Evolutionary conservation across 164 flowering plant genomes (phyloP).

Genomic region (Magnolia kwangsiensis): DNA sequence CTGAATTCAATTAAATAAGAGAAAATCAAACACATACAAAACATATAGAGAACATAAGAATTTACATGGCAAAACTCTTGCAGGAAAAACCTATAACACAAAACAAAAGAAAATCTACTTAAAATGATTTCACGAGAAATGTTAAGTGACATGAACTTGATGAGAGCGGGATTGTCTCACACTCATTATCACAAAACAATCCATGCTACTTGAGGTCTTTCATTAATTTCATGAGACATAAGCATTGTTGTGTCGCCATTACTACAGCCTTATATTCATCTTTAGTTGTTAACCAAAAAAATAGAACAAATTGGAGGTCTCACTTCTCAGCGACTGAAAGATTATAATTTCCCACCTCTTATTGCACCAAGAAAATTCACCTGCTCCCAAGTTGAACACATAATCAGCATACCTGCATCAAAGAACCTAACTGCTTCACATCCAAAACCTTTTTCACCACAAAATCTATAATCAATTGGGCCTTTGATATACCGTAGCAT

Average conservation of each 20-base stretch:
- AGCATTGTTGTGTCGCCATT: constrained; percentile 9
- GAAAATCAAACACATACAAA: too few species aligned
- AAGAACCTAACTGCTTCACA: constrained; percentile 4
- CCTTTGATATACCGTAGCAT: background rate
- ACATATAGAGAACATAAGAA: too few species aligned
- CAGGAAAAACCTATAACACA: too few species aligned
- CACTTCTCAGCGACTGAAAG: too few species aligned
- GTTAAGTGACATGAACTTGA: too few species aligned
- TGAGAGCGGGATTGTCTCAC: background rate
- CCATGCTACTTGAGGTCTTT: background rate
- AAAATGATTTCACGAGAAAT: too few species aligned
- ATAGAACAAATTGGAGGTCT: background rate
- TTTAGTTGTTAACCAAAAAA: background rate
- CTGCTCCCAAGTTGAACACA: constrained; percentile 10
- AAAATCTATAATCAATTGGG: background rate
- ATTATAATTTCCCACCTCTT: background rate
- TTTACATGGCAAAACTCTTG: too few species aligned
- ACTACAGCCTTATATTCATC: constrained; percentile 10
- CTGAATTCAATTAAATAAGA: too few species aligned
- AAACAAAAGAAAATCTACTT: too few species aligned
- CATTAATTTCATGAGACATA: constrained; percentile 9
- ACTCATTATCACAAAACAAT: background rate
- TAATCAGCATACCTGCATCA: constrained; percentile 13
- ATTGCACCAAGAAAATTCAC: constrained; percentile 11
- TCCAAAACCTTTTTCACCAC: background rate